Base-by-base conservation (phyloP, 768 basidiomycete species). In the Pulveroboletus sp. region DNA sequence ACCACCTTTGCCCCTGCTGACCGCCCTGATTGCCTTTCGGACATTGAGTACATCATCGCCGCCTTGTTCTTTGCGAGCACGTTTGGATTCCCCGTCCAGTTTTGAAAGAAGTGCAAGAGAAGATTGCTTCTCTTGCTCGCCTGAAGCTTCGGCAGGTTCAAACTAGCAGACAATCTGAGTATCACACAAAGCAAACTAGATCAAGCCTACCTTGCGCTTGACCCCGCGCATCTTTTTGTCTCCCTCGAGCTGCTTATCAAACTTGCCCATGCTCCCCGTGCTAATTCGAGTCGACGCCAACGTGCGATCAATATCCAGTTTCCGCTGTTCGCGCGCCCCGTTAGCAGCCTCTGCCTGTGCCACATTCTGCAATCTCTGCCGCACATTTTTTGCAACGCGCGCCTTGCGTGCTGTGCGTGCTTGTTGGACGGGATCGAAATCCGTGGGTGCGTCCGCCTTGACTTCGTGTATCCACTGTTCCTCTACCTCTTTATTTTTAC, bases 251-350 rank as follows among this genome's bases (percentile, higher is more conserved):
- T 77, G 82, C 55, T 81, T 85, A 67, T 98, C 95, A 59, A 97
- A 99, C 58, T 80, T 85, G 55, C 97, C 97, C 85, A 99, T 85
- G 59, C 91, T 94, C 0, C 94, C 97, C 0, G 97, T 99, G 52
- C 93, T 93, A 24, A 75, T 72, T 50, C 89, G 81, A 2, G 87
- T 84, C 11, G 84, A 77, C 8, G 89, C 82, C 21, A 97, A 72
- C 2, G 87, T 85, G 49, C 77, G 76, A 19, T 93, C 87, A 16
- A 98, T 78, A 13, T 90, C 84, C 13, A 64, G 57, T 69, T 92
- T 91, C 20, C 89, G 82, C 40, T 75, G 67, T 19, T 74, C 66
- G 45, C 73, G 72, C 44, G 71, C 66, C 6, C 34, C 50, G 46
- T 37, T n/a, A n/a, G 68, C 55, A 1, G 67, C 59, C 43, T 75